These are phyloP conservation scores for Diaporthe caulivora DNA, from an alignment of 2,329 filamentous ascomycete species.

Conservation along the genomic window DNA sequence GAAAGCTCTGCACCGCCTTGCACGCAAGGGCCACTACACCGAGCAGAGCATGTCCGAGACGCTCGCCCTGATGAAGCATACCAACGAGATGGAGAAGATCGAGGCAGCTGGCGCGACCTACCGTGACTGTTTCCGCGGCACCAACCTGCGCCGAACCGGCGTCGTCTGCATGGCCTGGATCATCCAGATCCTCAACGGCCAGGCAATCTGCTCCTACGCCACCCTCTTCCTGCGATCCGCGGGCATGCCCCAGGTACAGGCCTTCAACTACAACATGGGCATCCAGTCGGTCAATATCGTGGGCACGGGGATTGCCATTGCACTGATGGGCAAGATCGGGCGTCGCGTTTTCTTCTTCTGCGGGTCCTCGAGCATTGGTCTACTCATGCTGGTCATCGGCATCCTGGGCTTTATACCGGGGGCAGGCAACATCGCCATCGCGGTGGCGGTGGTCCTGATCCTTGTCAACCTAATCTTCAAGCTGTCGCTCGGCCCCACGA, in stretches of 20 bases:
- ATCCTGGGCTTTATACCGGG: slow-evolving; percentile 4
- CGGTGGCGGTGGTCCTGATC: slow-evolving; percentile 60
- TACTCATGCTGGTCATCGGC: slow-evolving; percentile 49
- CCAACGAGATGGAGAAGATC: slow-evolving; percentile 62
- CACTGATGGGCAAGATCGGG: slow-evolving; percentile 61
- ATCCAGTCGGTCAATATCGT: slow-evolving; percentile 64
- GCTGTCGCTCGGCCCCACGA: slow-evolving; percentile 59
- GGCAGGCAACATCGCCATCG: slow-evolving; percentile 42
- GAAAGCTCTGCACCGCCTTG: slow-evolving; percentile 49
- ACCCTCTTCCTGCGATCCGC: slow-evolving; percentile 60
- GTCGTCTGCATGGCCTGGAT: slow-evolving; percentile 63
- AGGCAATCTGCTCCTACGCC: slow-evolving; percentile 63
- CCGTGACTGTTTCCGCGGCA: slow-evolving; percentile 64
- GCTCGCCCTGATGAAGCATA: slow-evolving; percentile 67
- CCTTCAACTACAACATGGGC: slow-evolving; percentile 60
- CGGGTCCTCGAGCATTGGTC: slow-evolving; percentile 53
- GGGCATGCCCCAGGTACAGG: slow-evolving; percentile 57
- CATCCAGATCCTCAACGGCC: slow-evolving; percentile 61
- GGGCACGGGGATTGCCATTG: slow-evolving; percentile 65
- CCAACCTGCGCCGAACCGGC: slow-evolving; percentile 64
- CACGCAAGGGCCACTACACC: slow-evolving; percentile 39
- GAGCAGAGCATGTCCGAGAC: slow-evolving; percentile 60
- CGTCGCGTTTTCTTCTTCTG: slow-evolving; percentile 63
- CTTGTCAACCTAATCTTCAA: slow-evolving; percentile 59
- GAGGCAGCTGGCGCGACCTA: slow-evolving; percentile 59